Conservation (phyloP, 2,329 filamentous ascomycete genomes). For the Periconia sp. region DNA sequence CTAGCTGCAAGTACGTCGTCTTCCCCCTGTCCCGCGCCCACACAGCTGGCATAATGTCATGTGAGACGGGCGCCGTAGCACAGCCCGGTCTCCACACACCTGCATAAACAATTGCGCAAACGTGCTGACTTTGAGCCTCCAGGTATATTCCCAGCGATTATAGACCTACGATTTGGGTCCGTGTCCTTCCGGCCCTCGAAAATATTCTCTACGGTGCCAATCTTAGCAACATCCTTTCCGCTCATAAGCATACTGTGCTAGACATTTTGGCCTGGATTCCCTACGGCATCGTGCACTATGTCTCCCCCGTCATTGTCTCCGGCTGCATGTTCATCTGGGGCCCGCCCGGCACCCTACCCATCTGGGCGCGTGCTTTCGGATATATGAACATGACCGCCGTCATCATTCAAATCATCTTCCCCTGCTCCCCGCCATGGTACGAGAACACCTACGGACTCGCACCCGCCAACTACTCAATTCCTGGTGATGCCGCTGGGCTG, state of each 20-base stretch:
- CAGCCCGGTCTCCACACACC: conserved; percentile 8
- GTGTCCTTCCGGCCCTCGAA: conserved; percentile 90
- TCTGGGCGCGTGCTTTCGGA: conserved; percentile 86
- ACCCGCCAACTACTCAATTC: conserved; percentile 90
- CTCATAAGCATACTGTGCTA: conserved; percentile 81
- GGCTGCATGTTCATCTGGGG: conserved; percentile 85
- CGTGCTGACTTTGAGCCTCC: conserved; percentile 24
- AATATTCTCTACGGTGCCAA: conserved; percentile 97
- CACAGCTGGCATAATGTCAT: too few species aligned
- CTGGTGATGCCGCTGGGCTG: conserved; percentile 86
- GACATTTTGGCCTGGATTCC: conserved; percentile 92
- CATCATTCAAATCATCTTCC: conserved; percentile 85
- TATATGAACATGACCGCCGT: conserved; percentile 92
- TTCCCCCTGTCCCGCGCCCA: conserved; percentile 11
- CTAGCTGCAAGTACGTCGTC: conserved; percentile 81
- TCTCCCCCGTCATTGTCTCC: conserved; percentile 80
- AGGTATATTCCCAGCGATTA: conserved; percentile 91
- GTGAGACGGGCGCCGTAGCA: conserved; percentile 13
- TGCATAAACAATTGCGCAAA: conserved; percentile 18
- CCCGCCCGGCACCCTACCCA: conserved; percentile 81
- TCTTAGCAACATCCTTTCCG: conserved; percentile 92
- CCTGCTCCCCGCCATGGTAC: conserved; percentile 96
- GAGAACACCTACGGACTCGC: conserved; percentile 91
- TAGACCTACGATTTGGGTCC: conserved; percentile 93
- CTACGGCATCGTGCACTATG: conserved; percentile 91